These are phyloP conservation scores for Recurvomyces mirabilis DNA, from an alignment of 495 filamentous ascomycete species.

Conservation along the genomic window DNA sequence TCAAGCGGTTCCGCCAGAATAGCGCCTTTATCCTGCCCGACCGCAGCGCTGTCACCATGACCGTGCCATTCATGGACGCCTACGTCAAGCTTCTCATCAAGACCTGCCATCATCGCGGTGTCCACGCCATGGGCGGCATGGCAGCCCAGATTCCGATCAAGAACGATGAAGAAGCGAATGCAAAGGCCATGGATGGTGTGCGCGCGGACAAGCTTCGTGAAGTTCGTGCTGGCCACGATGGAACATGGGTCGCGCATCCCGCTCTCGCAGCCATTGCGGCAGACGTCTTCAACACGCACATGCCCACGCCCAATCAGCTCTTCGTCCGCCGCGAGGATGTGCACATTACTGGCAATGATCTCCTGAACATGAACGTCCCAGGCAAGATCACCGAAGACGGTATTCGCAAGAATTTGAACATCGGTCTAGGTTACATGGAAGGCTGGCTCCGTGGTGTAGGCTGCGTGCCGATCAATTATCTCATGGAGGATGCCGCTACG, in stretches of 20 bases:
- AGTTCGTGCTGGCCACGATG: slow-evolving; percentile 89
- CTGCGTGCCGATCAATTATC: slow-evolving; percentile 94
- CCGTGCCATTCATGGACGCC: slow-evolving; percentile 95
- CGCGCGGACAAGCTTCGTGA: slow-evolving; percentile 93
- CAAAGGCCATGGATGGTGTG: slow-evolving; percentile 87
- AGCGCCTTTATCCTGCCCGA: slow-evolving; percentile 82
- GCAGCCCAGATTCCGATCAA: slow-evolving; percentile 99
- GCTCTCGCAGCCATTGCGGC: slow-evolving; percentile 80
- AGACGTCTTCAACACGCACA: slow-evolving; percentile 96
- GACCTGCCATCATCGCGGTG: slow-evolving; percentile 89
- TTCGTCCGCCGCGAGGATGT: slow-evolving; percentile 86
- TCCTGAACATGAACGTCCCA: slow-evolving; percentile 97
- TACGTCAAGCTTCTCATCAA: slow-evolving; percentile 95
- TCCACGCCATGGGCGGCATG: slow-evolving; percentile 99
- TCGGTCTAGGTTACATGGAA: slow-evolving; percentile 97
- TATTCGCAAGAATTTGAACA: slow-evolving; percentile 96
- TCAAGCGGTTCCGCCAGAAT: slow-evolving; percentile 98
- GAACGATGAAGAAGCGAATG: slow-evolving; percentile 78
- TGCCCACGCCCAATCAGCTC: slow-evolving; percentile 98
- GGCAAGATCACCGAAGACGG: slow-evolving; percentile 89
- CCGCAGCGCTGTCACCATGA: slow-evolving; percentile 88
- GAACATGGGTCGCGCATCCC: slow-evolving; percentile 94
- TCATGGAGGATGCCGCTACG: slow-evolving; percentile 99
- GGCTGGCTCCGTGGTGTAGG: slow-evolving; percentile 91
- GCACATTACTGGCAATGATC: slow-evolving; percentile 71